Evolutionary conservation across 129 eudicot species (phyloP).

Genomic region (Ambrosia trifida): DNA sequence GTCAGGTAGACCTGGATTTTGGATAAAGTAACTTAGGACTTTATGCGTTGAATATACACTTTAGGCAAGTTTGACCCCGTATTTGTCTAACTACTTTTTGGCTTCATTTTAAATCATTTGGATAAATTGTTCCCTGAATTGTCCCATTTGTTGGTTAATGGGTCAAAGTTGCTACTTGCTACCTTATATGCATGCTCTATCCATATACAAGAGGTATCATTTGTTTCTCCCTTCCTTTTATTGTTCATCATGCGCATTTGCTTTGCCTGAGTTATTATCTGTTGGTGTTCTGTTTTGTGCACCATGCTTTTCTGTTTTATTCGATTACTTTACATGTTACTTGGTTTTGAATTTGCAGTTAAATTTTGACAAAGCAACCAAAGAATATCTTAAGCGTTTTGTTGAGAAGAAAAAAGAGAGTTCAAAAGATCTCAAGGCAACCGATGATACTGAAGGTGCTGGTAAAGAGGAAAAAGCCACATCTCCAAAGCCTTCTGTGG

Average conservation of each 20-base stretch:
- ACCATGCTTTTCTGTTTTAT: background rate
- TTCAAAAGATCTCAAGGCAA: conserved; percentile 38
- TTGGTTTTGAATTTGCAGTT: conserved; percentile 46
- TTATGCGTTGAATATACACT: background rate
- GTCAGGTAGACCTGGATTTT: background rate
- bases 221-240: background rate
- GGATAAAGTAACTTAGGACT: background rate
- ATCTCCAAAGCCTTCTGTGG: conserved; percentile 42
- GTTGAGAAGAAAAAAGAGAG: conserved; percentile 77
- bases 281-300: background rate
- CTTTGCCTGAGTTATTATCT: background rate
- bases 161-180: background rate
- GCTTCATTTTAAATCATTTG: too few relatives aligned
- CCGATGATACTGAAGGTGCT: conserved; percentile 45
- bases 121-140: too few relatives aligned
- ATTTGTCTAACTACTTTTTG: background rate
- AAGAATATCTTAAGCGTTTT: conserved; percentile 63
- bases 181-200: background rate
- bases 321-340: background rate
- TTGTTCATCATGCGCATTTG: background rate
- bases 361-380: conserved; percentile 71
- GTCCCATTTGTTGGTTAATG: background rate
- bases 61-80: background rate
- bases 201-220: background rate
- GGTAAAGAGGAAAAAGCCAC: conserved; percentile 50